Evolutionary conservation across 108 stramenopile species (phyloP).

Genomic region (Nannochloropsis oceanica): DNA sequence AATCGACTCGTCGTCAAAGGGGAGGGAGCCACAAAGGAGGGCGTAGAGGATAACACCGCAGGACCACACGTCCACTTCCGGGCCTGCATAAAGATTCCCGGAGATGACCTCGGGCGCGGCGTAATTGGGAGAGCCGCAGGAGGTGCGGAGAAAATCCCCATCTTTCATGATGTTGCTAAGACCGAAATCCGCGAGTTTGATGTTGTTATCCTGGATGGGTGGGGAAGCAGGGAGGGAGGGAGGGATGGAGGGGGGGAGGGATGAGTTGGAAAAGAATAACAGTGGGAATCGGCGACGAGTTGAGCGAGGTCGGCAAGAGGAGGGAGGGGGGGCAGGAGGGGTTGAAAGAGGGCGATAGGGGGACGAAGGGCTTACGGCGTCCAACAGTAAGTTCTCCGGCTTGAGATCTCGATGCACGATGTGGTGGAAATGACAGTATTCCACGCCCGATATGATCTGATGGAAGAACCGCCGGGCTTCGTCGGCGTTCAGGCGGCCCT

Average conservation of each 20-base stretch:
- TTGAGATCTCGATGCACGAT: constrained; percentile 97
- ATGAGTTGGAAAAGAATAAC: neutral
- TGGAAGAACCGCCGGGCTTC: constrained; percentile 97
- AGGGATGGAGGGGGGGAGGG: neutral
- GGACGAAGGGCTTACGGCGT: constrained; percentile 41
- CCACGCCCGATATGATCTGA: constrained; percentile 93
- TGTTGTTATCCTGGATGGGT: constrained; percentile 50
- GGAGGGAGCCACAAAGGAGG: constrained; percentile 90
- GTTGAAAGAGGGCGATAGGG: neutral
- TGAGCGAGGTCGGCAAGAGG: too few species aligned
- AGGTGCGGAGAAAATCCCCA: constrained; percentile 92
- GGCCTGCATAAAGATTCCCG: constrained; percentile 92
- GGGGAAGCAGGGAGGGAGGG: neutral
- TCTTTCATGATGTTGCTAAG: constrained; percentile 93
- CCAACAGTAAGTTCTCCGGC: constrained; percentile 88
- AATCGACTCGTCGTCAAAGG: constrained; percentile 98
- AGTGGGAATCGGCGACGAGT: too few species aligned
- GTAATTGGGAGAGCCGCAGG: constrained; percentile 90
- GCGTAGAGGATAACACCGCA: constrained; percentile 99
- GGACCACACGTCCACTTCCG: constrained; percentile 97
- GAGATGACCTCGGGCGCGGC: constrained; percentile 98
- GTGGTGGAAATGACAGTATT: constrained; percentile 97
- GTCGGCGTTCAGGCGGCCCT: constrained; percentile 74
- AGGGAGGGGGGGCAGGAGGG: neutral
- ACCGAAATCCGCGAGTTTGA: constrained; percentile 99